A percentile compares a stretch with the other conserved stretches of the same genome.
phyloP scores from a whole-genome alignment of 2,329 filamentous ascomycete genomes.

The Furcasterigmium sp. region DNA sequence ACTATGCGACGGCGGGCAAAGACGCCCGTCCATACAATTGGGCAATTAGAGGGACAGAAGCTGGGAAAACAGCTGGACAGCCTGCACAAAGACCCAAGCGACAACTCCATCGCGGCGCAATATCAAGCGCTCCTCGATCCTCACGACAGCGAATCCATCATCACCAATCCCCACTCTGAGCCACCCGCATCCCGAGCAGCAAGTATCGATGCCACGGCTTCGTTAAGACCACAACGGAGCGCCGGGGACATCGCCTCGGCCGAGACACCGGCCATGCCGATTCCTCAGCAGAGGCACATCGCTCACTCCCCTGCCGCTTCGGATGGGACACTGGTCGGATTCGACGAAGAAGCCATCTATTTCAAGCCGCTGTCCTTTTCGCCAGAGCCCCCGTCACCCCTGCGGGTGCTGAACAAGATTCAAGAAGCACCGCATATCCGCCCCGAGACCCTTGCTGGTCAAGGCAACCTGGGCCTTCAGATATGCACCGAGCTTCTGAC shows the following conservation, averaged over 20 bases:
- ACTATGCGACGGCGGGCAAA: slow-evolving; percentile 41
- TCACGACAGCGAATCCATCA: slow-evolving; percentile 27
- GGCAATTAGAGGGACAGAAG: slow-evolving; percentile 37
- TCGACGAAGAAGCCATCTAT: slow-evolving; percentile 41
- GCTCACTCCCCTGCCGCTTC: slow-evolving; percentile 32
- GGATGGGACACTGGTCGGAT: slow-evolving; percentile 39
- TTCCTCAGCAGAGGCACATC: background rate
- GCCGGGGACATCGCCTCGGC: slow-evolving; percentile 4
- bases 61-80: slow-evolving; percentile 15
- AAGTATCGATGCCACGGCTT: slow-evolving; percentile 5
- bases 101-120: slow-evolving; percentile 45
- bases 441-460: background rate
- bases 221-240: slow-evolving; percentile 9
- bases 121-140: slow-evolving; percentile 42
- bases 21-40: slow-evolving; percentile 44
- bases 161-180: slow-evolving; percentile 21
- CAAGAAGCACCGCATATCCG: slow-evolving; percentile 4
- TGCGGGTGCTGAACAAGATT: slow-evolving; percentile 10
- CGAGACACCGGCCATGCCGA: background rate
- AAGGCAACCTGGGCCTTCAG: slow-evolving; percentile 38
- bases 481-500: slow-evolving; percentile 46
- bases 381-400: slow-evolving; percentile 24
- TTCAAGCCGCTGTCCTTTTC: slow-evolving; percentile 39
- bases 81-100: slow-evolving; percentile 31
- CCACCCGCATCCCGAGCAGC: slow-evolving; percentile 12